phyloP scores from a whole-genome alignment of 1,139 yeast genomes.

The Spathaspora jeffriesii region DNA sequence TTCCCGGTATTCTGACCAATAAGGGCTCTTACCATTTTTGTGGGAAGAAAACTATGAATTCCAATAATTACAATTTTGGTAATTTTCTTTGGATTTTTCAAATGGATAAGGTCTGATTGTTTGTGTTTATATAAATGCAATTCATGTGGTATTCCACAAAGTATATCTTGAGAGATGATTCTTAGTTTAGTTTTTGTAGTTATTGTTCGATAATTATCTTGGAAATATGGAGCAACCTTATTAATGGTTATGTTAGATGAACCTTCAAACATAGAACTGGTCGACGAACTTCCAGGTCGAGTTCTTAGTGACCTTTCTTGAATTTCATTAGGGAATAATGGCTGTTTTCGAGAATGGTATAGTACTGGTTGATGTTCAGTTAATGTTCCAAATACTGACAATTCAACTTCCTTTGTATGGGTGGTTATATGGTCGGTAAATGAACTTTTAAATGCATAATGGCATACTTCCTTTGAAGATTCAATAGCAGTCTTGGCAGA shows the following conservation, averaged over 20 bases:
- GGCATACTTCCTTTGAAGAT: constrained; percentile 28
- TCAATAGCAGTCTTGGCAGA: constrained; percentile 40
- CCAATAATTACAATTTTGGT: constrained; percentile 45
- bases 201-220: constrained; percentile 31
- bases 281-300: constrained; percentile 5
- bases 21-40: constrained; percentile 46
- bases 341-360: constrained; percentile 33
- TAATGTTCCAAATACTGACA: constrained; percentile 42
- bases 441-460: constrained; percentile 35
- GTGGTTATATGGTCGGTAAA: constrained; percentile 8
- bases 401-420: constrained; percentile 19
- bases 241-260: background rate
- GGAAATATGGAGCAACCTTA: constrained; percentile 7
- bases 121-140: constrained; percentile 32
- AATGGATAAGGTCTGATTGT: constrained; percentile 12
- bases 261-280: constrained; percentile 2
- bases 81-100: constrained; percentile 17
- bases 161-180: constrained; percentile 32
- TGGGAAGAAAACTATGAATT: constrained; percentile 55
- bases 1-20: constrained; percentile 51
- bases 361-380: constrained; percentile 42
- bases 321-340: constrained; percentile 36
- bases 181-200: constrained; percentile 42
- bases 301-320: constrained; percentile 22
- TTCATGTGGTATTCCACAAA: constrained; percentile 29